Evolutionary conservation across 2,329 filamentous ascomycete genomes (phyloP).

Genomic region (Pseudohalonectria lignicola): DNA sequence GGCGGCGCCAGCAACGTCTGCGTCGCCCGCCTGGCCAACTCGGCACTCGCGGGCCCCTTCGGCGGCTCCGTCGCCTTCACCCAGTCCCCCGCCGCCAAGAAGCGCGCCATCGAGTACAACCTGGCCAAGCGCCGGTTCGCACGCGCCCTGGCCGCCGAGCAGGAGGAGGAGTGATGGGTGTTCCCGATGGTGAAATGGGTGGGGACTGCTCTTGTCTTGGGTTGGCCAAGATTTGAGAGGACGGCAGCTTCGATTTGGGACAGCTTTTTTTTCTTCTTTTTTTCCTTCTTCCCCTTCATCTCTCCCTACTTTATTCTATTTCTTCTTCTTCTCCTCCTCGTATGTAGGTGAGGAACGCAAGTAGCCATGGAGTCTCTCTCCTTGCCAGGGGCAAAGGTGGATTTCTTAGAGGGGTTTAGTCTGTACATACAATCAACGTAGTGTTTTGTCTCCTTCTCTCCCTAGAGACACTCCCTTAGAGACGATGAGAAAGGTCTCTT

Average conservation of each 20-base stretch:
- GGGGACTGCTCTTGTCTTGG: too few species aligned
- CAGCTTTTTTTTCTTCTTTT: too few species aligned
- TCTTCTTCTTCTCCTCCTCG: neutral
- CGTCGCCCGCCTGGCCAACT: slow-evolving; percentile 53
- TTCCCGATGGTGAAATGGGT: too few species aligned
- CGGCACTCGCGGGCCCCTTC: slow-evolving; percentile 51
- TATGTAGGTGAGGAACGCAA: neutral
- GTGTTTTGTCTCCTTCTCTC: too few species aligned
- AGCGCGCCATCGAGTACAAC: slow-evolving; percentile 49
- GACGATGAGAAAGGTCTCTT: too few species aligned
- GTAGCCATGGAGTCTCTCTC: too few species aligned
- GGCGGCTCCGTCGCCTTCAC: slow-evolving; percentile 58
- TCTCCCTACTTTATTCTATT: neutral
- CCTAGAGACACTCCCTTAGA: too few species aligned
- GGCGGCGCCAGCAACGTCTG: slow-evolving; percentile 52
- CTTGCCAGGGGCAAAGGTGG: too few species aligned
- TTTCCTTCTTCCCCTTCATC: neutral
- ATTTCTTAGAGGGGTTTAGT: neutral
- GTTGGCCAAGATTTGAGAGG: too few species aligned
- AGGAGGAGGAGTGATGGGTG: neutral
- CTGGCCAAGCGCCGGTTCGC: slow-evolving; percentile 19
- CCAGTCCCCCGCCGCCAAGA: slow-evolving; percentile 43
- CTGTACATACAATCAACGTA: too few species aligned
- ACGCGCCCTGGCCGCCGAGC: neutral
- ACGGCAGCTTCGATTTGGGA: too few species aligned